Conservation (phyloP, 805 yeast species). For the Jamesozyma rosinii region DNA sequence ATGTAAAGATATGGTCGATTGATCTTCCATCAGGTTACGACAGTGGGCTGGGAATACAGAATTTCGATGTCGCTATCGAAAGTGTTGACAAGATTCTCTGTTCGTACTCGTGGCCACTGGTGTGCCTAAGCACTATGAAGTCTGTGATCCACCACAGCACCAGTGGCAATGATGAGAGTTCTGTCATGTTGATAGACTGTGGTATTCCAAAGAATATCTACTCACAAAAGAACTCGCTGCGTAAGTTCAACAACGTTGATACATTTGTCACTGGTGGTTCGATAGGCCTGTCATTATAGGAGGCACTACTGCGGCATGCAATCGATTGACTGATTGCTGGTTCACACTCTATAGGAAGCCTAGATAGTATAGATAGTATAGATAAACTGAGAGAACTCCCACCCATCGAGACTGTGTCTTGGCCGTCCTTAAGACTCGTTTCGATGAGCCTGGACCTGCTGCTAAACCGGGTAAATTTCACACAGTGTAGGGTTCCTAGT, state of each 20-base stretch:
- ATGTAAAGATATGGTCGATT: slow-evolving; percentile 38
- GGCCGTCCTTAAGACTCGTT: too few species aligned
- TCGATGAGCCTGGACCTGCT: too few species aligned
- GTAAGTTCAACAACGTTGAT: slow-evolving; percentile 39
- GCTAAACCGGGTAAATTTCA: too few species aligned
- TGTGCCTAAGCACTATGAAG: slow-evolving; percentile 14
- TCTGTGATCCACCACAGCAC: slow-evolving; percentile 5
- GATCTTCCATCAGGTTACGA: slow-evolving; percentile 81
- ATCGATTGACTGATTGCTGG: too few species aligned
- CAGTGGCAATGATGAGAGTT: neutral
- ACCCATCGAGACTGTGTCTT: too few species aligned
- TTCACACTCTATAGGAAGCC: too few species aligned
- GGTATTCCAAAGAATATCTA: slow-evolving; percentile 58
- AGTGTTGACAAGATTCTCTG: slow-evolving; percentile 54
- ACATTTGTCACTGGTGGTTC: slow-evolving; percentile 12
- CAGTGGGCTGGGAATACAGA: slow-evolving; percentile 59
- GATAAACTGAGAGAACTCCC: too few species aligned
- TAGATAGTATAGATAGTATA: too few species aligned
- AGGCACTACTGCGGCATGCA: neutral
- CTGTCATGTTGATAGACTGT: slow-evolving; percentile 56
- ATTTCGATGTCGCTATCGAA: slow-evolving; percentile 30
- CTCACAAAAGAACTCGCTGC: slow-evolving; percentile 32
- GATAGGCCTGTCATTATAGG: slow-evolving; percentile 1
- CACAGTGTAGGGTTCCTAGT: too few species aligned
- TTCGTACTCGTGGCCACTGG: slow-evolving; percentile 56